These are phyloP conservation scores for Wickerhamiella domercqiae DNA, from an alignment of 805 yeast species.

Conservation along the genomic window DNA sequence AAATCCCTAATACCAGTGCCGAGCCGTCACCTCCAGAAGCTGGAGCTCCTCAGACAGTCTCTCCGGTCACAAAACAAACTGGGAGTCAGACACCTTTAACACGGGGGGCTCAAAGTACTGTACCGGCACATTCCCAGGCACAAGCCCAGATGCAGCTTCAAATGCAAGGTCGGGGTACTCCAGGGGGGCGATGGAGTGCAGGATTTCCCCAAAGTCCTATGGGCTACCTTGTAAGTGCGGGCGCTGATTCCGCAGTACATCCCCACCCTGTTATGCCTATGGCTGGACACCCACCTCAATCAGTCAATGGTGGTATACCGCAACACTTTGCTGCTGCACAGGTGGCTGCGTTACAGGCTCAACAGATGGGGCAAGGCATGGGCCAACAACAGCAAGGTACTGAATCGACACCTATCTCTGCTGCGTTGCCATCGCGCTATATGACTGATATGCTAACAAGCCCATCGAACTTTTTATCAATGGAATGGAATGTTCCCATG, in stretches of 20 bases:
- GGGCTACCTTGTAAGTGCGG: constrained; percentile 7
- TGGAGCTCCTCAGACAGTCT: constrained; percentile 12
- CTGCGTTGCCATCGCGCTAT: constrained; percentile 55
- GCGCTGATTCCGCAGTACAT: neutral
- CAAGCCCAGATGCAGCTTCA: constrained; percentile 2
- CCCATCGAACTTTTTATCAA: constrained; percentile 59
- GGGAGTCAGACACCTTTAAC: neutral
- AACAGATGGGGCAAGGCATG: neutral
- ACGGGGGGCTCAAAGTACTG: constrained; percentile 1
- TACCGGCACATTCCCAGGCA: constrained; percentile 1
- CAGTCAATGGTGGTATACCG: no score
- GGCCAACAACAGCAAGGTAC: constrained; percentile 16
- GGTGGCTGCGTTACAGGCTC: no score
- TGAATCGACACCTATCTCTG: constrained; percentile 56
- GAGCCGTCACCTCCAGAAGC: constrained; percentile 23
- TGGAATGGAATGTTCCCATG: constrained; percentile 35
- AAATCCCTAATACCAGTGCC: constrained; percentile 21
- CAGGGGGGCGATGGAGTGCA: constrained; percentile 2
- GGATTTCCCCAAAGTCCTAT: constrained; percentile 11
- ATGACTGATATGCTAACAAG: constrained; percentile 64
- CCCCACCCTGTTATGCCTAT: neutral
- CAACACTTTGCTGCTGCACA: no score
- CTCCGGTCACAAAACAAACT: constrained; percentile 1
- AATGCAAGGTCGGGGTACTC: neutral
- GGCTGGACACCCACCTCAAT: no score